Percentiles rank a stretch among this genome's conserved stretches.
phyloP scores from a whole-genome alignment of 1,139 yeast genomes.

The Groenewaldozyma sp. region DNA sequence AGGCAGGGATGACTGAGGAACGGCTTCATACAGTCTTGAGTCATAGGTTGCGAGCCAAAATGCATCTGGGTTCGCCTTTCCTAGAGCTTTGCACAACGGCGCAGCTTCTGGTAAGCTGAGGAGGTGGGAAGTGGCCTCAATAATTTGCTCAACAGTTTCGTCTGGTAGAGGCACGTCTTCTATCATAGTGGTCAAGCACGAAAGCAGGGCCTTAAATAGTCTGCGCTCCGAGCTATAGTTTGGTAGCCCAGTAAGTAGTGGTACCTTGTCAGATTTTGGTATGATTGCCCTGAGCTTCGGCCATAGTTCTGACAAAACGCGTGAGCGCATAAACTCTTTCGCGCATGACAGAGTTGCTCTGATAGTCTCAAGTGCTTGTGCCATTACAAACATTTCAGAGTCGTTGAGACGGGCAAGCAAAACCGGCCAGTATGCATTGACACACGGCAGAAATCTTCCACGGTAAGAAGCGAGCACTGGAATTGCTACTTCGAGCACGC shows the following conservation, averaged over 20 bases:
- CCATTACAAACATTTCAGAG: conserved; percentile 29
- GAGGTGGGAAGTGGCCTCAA: conserved; percentile 13
- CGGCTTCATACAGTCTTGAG: neutral
- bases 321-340: conserved; percentile 43
- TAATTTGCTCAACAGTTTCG: conserved; percentile 18
- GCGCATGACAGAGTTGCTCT: conserved; percentile 34
- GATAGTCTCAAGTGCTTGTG: conserved; percentile 34
- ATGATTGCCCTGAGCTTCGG: conserved; percentile 14
- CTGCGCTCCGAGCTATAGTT: conserved; percentile 21
- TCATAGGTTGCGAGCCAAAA: conserved; percentile 15
- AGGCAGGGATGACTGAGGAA: neutral
- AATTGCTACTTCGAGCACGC: conserved; percentile 40
- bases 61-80: conserved; percentile 16
- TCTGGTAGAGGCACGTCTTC: conserved; percentile 17
- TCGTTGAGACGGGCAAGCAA: conserved; percentile 24
- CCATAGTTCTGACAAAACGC: conserved; percentile 41
- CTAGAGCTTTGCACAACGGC: conserved; percentile 10
- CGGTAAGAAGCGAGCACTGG: conserved; percentile 59
- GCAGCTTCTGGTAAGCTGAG: neutral
- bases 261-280: conserved; percentile 7
- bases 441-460: conserved; percentile 51
- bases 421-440: conserved; percentile 64
- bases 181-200: conserved; percentile 17
- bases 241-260: conserved; percentile 11
- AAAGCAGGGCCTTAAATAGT: conserved; percentile 15